Conservation (phyloP, 2,329 filamentous ascomycete species). For the Alternaria sp. region DNA sequence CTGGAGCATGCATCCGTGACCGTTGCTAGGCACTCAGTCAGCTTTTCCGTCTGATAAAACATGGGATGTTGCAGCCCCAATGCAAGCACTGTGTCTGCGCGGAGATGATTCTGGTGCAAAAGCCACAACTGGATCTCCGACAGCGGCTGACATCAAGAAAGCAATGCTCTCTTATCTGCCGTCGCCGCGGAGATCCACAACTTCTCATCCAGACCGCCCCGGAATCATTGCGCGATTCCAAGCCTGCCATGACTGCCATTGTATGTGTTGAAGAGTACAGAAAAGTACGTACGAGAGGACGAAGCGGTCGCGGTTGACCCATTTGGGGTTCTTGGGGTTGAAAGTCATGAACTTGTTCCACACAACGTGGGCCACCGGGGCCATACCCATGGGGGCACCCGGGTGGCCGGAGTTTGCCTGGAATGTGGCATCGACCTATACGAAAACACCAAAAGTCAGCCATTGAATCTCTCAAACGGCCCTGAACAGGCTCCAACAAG, state of each 20-base stretch:
- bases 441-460: constrained; percentile 36
- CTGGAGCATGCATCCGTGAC: constrained; percentile 99
- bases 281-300: constrained; percentile 86
- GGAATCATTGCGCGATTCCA: not conserved
- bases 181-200: constrained; percentile 29
- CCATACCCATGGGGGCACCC: constrained; percentile 97
- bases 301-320: constrained; percentile 97
- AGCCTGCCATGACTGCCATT: not conserved
- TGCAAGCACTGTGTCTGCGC: not conserved
- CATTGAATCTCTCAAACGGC: constrained; percentile 25
- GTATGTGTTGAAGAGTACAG: not conserved
- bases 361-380: constrained; percentile 92
- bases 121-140: not conserved
- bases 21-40: constrained; percentile 71
- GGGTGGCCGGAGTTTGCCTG: constrained; percentile 97
- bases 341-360: constrained; percentile 99
- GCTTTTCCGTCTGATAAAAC: not conserved
- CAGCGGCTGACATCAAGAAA: constrained; percentile 4
- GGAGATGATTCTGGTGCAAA: not conserved
- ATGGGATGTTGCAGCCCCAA: not conserved
- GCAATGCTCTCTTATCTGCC: not conserved
- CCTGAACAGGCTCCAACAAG: not conserved
- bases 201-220: constrained; percentile 1
- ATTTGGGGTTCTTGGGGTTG: constrained; percentile 98
- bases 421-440: constrained; percentile 94